Base-by-base conservation (phyloP, 83 land plant species). In the Thuja plicata region DNA sequence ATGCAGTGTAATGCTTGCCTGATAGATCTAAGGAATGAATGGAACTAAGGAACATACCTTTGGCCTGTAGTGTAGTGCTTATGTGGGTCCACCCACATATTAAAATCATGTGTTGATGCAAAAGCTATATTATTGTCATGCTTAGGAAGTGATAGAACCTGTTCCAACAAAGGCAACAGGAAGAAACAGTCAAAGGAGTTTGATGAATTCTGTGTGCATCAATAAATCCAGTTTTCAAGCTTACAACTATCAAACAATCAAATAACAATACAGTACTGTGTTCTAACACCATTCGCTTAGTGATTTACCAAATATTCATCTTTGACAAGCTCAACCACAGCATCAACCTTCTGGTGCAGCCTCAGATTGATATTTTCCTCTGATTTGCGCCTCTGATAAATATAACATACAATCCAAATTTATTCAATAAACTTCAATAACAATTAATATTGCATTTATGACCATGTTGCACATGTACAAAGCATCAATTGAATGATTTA, bases 111-210 rank as follows among this genome's bases (percentile, higher is more conserved):
- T 17, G 95, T 86, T 0, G 96, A 92, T 57, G 99, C 99, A 97
- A 91, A 98, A 55, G 94, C 99, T 84, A 98, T 93, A 11, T 90
- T 86, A 93, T 94, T 87, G 35, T 89, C 91, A 91, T 91, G 89
- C 15, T 97, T 93, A 32, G 99, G 99, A 41, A 98, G 54, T 8
- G 99, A 97, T 32, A 97, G 92, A 40, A 98, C 99, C 99, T 98
- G 94, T 40, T 70, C 62, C 82, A 52, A 83, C n/a, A 77, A 45
- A 37, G 88, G 84, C 32, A 21, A 35, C 45, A 48, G 35, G 12
- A 76, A 60, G 5, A 48, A 34, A 78, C 45, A 78, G 17, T 78
- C 43, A 40, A 17, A 78, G 40, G 81, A 34, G 19, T 13, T 34
- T 37, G 7, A 15, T 12, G 81, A 43, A 37, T 37, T 38, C 45